Conservation (phyloP, 2,329 filamentous ascomycete genomes). For the Ophiostoma himal-ulmi region DNA sequence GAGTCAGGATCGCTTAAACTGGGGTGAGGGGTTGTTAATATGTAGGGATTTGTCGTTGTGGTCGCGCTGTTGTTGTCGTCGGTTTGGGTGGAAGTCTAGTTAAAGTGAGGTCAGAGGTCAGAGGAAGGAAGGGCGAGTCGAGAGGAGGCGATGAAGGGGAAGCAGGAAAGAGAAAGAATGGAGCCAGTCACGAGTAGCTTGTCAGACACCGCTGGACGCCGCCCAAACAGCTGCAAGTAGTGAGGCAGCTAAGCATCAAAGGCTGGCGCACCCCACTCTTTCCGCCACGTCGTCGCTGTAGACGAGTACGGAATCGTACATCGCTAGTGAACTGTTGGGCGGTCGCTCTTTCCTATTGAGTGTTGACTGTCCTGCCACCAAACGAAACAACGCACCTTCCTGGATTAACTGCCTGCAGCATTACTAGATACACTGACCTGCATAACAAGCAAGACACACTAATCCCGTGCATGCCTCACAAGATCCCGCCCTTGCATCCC, state of each 20-base stretch:
- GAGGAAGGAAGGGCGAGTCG: background rate
- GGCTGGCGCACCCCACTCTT: slow-evolving; percentile 16
- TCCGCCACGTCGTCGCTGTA: slow-evolving; percentile 20
- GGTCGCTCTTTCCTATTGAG: background rate
- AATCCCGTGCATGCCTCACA: slow-evolving; percentile 1
- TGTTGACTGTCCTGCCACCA: background rate
- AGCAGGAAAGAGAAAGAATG: slow-evolving; percentile 13
- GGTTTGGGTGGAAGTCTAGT: background rate
- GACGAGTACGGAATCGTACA: background rate
- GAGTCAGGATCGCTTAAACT: background rate
- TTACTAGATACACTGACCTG: slow-evolving; percentile 3
- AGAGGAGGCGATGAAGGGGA: background rate
- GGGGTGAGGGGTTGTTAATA: background rate
- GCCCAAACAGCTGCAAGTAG: slow-evolving; percentile 10
- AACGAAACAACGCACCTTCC: background rate
- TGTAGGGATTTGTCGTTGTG: background rate
- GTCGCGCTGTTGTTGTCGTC: slow-evolving; percentile 3
- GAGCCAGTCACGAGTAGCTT: slow-evolving; percentile 12
- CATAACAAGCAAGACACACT: slow-evolving; percentile 1
- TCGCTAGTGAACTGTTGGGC: background rate
- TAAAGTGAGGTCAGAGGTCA: background rate
- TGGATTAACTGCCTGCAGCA: background rate
- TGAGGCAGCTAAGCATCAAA: background rate
- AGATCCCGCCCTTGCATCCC: slow-evolving; percentile 13
- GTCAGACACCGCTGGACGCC: slow-evolving; percentile 18